A percentile compares a stretch with the other conserved stretches of the same genome.
Conservation (phyloP, 2,329 filamentous ascomycete species). For the Thielaviopsis euricoi region DNA sequence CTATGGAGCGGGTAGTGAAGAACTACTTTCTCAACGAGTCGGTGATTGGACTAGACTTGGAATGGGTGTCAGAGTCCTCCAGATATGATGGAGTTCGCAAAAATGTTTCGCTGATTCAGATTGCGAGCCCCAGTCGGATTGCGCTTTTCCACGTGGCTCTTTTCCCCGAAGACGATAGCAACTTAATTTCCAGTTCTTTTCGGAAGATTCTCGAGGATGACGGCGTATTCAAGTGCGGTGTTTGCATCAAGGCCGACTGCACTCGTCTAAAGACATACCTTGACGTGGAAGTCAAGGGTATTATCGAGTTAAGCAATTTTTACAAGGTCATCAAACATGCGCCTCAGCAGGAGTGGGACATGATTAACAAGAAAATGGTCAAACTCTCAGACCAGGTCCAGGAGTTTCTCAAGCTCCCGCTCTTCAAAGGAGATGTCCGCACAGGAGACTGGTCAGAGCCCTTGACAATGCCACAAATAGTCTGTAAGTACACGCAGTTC, state of each 20-base stretch:
- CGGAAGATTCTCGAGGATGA: slow-evolving; percentile 56
- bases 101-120: slow-evolving; percentile 68
- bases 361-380: slow-evolving; percentile 51
- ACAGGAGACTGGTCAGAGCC: slow-evolving; percentile 55
- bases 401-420: slow-evolving; percentile 53
- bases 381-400: slow-evolving; percentile 53
- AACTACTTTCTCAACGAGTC: slow-evolving; percentile 48
- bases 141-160: slow-evolving; percentile 67
- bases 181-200: slow-evolving; percentile 53
- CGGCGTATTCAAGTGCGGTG: slow-evolving; percentile 57
- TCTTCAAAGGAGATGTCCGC: slow-evolving; percentile 62
- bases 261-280: slow-evolving; percentile 53
- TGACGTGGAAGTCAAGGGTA: slow-evolving; percentile 43
- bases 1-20: slow-evolving; percentile 48
- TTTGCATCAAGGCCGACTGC: slow-evolving; percentile 55
- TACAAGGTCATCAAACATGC: slow-evolving; percentile 61
- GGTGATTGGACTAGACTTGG: slow-evolving; percentile 75
- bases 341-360: slow-evolving; percentile 24
- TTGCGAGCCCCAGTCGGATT: slow-evolving; percentile 62
- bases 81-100: slow-evolving; percentile 35
- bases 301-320: slow-evolving; percentile 71
- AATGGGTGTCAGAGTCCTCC: slow-evolving; percentile 50
- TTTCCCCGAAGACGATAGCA: slow-evolving; percentile 32
- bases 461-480: slow-evolving; percentile 47
- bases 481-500: slow-evolving; percentile 36